phyloP scores from a whole-genome alignment of 208 protist genomes.

The Leishmania mexicana region DNA sequence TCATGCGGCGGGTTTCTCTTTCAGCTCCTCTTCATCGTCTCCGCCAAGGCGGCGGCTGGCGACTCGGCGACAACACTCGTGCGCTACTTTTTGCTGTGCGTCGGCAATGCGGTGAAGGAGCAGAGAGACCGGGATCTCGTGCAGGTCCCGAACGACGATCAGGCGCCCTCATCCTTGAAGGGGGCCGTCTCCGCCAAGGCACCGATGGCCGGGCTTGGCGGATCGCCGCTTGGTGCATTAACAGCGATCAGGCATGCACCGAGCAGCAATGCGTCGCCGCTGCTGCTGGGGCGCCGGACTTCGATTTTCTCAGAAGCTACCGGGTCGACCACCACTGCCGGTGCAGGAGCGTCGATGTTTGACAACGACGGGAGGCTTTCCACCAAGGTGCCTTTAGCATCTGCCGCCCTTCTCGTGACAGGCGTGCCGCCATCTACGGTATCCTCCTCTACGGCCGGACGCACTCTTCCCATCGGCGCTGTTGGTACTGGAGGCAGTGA shows the following conservation, averaged over 20 bases:
- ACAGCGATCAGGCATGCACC: background rate
- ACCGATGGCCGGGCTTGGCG: background rate
- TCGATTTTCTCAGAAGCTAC: background rate
- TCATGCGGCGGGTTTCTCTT: slow-evolving; percentile 82
- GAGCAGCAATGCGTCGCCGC: slow-evolving; percentile 3
- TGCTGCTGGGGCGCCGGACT: background rate
- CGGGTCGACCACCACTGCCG: background rate
- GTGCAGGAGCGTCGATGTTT: background rate
- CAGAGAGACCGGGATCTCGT: slow-evolving; percentile 33
- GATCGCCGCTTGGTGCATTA: background rate
- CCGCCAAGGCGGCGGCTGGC: slow-evolving; percentile 42
- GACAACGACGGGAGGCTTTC: background rate
- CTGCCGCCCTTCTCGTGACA: background rate
- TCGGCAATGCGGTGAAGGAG: slow-evolving; percentile 53
- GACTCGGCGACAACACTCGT: slow-evolving; percentile 61
- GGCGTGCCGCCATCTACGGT: background rate
- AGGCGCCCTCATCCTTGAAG: background rate
- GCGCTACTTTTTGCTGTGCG: slow-evolving; percentile 65
- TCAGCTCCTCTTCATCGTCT: slow-evolving; percentile 72
- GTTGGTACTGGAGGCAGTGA: background rate
- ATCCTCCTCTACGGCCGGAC: background rate
- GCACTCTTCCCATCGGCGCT: no score
- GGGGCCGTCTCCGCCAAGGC: background rate
- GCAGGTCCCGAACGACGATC: background rate
- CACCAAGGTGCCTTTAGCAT: background rate